Evolutionary conservation across 2,329 filamentous ascomycete genomes (phyloP), one percentile per base, ranked within the genome.

Genomic region (Ascosphaera aggregata): DNA sequence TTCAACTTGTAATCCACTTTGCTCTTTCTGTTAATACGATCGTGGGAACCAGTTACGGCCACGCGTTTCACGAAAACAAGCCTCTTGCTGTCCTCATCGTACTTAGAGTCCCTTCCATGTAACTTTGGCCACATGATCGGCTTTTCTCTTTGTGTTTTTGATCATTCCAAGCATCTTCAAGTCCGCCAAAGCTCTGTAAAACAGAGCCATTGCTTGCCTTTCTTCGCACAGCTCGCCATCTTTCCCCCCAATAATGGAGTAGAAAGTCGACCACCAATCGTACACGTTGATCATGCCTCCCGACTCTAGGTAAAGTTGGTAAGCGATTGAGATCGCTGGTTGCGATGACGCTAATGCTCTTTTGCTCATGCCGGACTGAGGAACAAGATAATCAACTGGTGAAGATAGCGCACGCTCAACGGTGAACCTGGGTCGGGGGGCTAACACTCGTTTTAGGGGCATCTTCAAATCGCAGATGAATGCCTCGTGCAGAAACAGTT

Each of bases 101-200:
- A 27, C 34, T 44, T 40, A 50, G 34, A 50, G 41, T 8, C 86
- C 89, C 54, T 79, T 84, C 73, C 76, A 80, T 39, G 66, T 61
- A 27, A 84, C 65, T 62, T 94, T 95, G 31, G 81, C 76, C 47
- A 95, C 63, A 58, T 95, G 86, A 54, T 95, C 89, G 18, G 75
- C 72, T 64, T 92, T 93, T 64, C 85, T 93, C 58, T 77, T 80
- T 51, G 78, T 95, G 43, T 69, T 67, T 61, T 89, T 94, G 43
- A 95, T 68, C 58, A 94, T 77, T 5, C 89, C 89, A 49, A 98
- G 64, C 40, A 76, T 71, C 54, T 76, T 77, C 53, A 98, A 57
- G 56, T 98, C 89, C 1, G 86, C 81, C 44, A 95, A 56, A 3
- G 71, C 80, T 43, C 74, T 69, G 56, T 94, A 94, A 57, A 95